A percentile compares a stretch with the other conserved stretches of the same genome.
These are phyloP conservation scores for Phytophthora capsici DNA, from an alignment of 352 stramenopile species.

Conservation along the genomic window DNA sequence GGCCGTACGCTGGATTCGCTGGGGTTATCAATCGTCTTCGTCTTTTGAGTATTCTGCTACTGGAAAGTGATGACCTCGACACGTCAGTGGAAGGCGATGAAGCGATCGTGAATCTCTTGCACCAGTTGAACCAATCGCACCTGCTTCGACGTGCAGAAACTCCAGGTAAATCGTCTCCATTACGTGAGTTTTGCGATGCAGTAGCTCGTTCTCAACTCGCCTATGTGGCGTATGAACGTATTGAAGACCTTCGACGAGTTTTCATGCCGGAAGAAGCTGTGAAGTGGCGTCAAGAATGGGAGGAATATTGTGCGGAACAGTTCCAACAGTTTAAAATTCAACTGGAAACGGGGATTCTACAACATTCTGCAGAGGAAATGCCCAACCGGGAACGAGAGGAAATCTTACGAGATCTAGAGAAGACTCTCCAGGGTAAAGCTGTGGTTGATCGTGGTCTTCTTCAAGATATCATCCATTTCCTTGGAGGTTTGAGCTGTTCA, in stretches of 20 bases:
- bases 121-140: not conserved
- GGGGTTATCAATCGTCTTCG: not conserved
- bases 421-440: not conserved
- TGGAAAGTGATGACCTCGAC: not conserved
- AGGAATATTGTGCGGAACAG: not conserved
- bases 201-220: not conserved
- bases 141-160: not conserved
- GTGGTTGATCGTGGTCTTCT: not conserved
- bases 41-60: not conserved
- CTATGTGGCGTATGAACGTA: slow-evolving; percentile 3
- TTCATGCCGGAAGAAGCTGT: slow-evolving; percentile 7
- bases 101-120: not conserved
- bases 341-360: not conserved
- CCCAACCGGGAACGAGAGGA: not conserved
- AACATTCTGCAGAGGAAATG: not conserved
- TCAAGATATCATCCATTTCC: not conserved
- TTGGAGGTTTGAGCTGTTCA: not conserved
- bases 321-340: not conserved
- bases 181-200: not conserved
- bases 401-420: not conserved
- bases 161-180: not conserved
- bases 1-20: not conserved
- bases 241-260: slow-evolving; percentile 9
- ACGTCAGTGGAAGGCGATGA: not conserved
- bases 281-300: slow-evolving; percentile 9